Base-by-base conservation (phyloP, 2,329 filamentous ascomycete species). In the Cryoendolithus antarcticus region DNA sequence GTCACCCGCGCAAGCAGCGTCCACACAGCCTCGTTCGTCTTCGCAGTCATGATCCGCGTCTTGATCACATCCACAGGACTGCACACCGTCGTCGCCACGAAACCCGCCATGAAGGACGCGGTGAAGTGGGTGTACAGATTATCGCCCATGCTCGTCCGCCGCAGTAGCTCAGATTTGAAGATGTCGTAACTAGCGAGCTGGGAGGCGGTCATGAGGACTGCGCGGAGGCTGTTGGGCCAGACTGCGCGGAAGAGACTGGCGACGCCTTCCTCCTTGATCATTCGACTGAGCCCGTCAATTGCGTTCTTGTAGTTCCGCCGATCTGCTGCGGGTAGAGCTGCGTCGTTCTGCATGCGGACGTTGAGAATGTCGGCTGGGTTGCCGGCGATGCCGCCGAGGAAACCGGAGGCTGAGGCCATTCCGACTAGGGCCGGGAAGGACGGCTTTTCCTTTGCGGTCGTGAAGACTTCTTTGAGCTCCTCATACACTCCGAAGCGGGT, bases 401-500 rank as follows among this genome's bases (percentile, higher is more conserved):
- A 84, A 37, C 91, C 91, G 6, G 91, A 89, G 21, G 77, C 65
- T 15, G 78, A 81, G 38, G 89, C 85, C 62, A 96, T 83, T 48
- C 74, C 82, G 47, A 94, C 72, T 7, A 98, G 78, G 10, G 51
- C 48, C 8, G 77, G 69, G 52, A 94, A 78, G 2, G 81, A 77
- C 2, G 86, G 81, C 38, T 69, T 59, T 3, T 57, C 52, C 2
- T 59, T 57, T 27, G 62, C 48, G 6, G 70, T 66, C 30, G 75
- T 74, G 56, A 80, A 71, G 37, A 72, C 74, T 15, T 74, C 66
- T 65, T 98, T 98, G 43, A 96, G 71, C 51, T 93, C 79, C 65
- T 96, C 91, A 69, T 98, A 98, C 48, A 95, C 78, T 48, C 86
- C 91, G 66, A 98, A 98, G 35, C 91, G 85, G 30, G 86, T 91